Evolutionary conservation across 352 stramenopile genomes (phyloP), one percentile per base, ranked within the genome.

Genomic region (Globisporangium abappressorium): DNA sequence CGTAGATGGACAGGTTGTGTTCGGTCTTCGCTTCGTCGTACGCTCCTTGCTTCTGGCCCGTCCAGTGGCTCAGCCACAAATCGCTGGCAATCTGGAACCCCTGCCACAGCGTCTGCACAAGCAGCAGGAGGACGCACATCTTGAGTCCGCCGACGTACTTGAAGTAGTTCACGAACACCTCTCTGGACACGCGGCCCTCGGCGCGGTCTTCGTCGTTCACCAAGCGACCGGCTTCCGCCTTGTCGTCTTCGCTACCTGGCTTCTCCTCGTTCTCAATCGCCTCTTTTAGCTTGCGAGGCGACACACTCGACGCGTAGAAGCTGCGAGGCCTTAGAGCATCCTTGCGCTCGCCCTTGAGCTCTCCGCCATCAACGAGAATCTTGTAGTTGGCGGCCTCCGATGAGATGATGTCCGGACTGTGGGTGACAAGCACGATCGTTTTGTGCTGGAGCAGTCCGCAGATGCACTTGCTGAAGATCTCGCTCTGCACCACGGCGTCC

Each of bases 361-460:
- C 36, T 15, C 36, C 36, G 12, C 11, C 36, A 2, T 43, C 36
- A 15, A 43, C 36, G 11, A 43, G 9, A 11, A 43, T 43, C 36
- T 71, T 74, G 26, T 67, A 62, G 38, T 79, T 70, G 2, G 49
- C 60, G 2, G 64, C 70, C 3, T 46, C 69, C 0, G 78, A 82
- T 18, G 24, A 34, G 14, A 82, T 81, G 33, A 81, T 76, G 8
- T 98, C 87, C 2, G 97, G 69, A 51, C 85, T 87, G 77, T 98
- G 97, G 5, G 96, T 98, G 2, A 98, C 93, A 24, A 98, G 72
- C 38, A 99, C 73, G 3, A 98, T 80, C 18, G 85, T 96, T 54
- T 87, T 86, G 69, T 74, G 54, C 26, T 59, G 60, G 14, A 85
- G 66, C 64, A 84, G 65, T 22, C 71, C 71, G 34, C 72, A 78